These are phyloP conservation scores for Dactylis glomerata DNA, from an alignment of 176 grass and related monocot genomes.

Conservation along the genomic window DNA sequence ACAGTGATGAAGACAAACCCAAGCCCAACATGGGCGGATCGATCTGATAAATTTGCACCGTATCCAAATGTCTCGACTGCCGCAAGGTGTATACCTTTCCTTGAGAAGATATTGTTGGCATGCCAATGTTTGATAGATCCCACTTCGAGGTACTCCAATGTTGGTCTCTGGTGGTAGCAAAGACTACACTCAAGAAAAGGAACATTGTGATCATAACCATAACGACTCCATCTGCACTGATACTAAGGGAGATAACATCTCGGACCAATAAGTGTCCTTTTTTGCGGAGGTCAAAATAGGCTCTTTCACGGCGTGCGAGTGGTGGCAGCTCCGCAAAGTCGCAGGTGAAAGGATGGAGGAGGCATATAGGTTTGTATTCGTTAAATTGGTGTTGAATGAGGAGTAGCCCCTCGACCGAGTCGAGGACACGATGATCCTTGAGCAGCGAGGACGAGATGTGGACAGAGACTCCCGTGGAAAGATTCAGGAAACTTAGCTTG, in stretches of 20 bases:
- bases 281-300: not conserved
- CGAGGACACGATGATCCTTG: not conserved
- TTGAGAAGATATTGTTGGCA: not conserved
- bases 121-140: not conserved
- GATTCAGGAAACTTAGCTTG: not conserved
- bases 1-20: too few species aligned
- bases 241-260: not conserved
- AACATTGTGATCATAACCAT: not conserved
- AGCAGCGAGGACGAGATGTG: not conserved
- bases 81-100: not conserved
- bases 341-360: not conserved
- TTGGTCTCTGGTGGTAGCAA: not conserved
- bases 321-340: not conserved
- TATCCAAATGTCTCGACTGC: not conserved
- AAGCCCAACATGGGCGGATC: not conserved
- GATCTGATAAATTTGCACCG: not conserved
- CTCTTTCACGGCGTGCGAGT: not conserved
- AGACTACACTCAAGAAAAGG: not conserved
- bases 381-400: not conserved
- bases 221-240: not conserved
- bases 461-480: not conserved
- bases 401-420: not conserved
- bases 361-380: not conserved
- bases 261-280: not conserved
- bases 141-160: not conserved